Conservation (phyloP, 768 basidiomycete genomes). For the Agaricus blazei region DNA sequence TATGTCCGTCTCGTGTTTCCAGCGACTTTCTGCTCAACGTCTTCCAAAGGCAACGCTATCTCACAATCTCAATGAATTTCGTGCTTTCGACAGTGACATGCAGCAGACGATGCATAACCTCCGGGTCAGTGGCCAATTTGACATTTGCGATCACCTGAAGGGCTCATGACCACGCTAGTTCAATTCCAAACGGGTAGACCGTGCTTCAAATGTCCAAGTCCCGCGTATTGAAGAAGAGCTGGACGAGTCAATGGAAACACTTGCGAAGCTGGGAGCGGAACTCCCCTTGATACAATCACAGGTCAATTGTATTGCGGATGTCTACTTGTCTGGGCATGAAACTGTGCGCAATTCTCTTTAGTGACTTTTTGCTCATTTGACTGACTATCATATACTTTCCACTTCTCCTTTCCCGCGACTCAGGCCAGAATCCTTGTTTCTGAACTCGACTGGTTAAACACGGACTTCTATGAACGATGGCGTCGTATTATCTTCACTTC, state of each 20-base stretch:
- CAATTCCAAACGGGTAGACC: slow-evolving; percentile 53
- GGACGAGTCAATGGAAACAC: slow-evolving; percentile 51
- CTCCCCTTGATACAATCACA: slow-evolving; percentile 61
- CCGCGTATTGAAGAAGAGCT: slow-evolving; percentile 59
- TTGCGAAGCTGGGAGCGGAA: slow-evolving; percentile 50
- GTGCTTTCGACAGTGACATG: slow-evolving; percentile 65
- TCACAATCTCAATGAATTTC: slow-evolving; percentile 69
- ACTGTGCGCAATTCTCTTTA: slow-evolving; percentile 39
- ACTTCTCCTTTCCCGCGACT: slow-evolving; percentile 1
- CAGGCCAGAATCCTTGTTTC: slow-evolving; percentile 63
- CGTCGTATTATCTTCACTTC: slow-evolving; percentile 70
- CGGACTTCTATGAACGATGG: slow-evolving; percentile 73
- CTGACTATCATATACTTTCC: neutral
- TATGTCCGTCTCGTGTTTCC: slow-evolving; percentile 16
- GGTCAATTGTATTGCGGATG: slow-evolving; percentile 53
- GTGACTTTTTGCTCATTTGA: slow-evolving; percentile 2
- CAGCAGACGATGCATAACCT: slow-evolving; percentile 59
- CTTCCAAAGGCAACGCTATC: slow-evolving; percentile 51
- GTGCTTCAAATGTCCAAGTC: slow-evolving; percentile 52
- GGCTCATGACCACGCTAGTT: slow-evolving; percentile 32
- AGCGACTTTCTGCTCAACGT: neutral
- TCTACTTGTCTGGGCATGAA: slow-evolving; percentile 66
- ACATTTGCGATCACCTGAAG: neutral
- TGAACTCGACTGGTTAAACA: slow-evolving; percentile 72
- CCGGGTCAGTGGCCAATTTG: slow-evolving; percentile 35